phyloP scores from a whole-genome alignment of 345 rosid species.

The Dipteronia dyeriana region DNA sequence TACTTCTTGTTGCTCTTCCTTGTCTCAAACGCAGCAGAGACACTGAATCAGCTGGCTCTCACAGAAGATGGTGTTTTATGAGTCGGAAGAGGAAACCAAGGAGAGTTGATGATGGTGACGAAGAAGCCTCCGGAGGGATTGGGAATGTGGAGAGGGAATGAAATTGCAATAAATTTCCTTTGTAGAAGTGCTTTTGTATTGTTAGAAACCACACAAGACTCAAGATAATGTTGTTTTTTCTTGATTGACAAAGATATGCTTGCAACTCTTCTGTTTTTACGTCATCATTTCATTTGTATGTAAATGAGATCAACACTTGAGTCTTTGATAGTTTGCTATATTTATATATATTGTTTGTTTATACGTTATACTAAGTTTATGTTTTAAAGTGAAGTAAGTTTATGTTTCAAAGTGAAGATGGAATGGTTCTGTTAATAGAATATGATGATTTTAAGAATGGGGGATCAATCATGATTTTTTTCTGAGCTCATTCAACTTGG shows the following conservation, averaged over 20 bases:
- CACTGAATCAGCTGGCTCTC: constrained; percentile 6
- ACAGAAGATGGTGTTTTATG: not conserved
- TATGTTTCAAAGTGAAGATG: not conserved
- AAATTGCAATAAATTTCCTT: constrained; percentile 14
- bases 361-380: too few relatives aligned
- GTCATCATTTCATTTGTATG: not conserved
- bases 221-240: not conserved
- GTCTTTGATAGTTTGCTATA: not conserved
- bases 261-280: not conserved
- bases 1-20: constrained; percentile 39
- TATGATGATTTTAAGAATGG: too few relatives aligned
- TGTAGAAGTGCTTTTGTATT: not conserved
- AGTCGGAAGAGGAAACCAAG: not conserved
- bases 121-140: not conserved
- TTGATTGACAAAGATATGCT: not conserved
- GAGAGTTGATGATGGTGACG: constrained; percentile 2
- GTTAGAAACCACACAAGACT: not conserved
- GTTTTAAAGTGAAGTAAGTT: too few relatives aligned
- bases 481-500: not conserved
- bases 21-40: constrained; percentile 36
- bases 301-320: not conserved
- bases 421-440: not conserved
- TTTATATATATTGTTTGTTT: not conserved
- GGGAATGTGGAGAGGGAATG: not conserved
- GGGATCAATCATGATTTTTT: too few relatives aligned